A percentile compares a stretch with the other conserved stretches of the same genome.
Evolutionary conservation across 306 rosid genomes (phyloP).

Genomic region (Prunus persica): Prunus_persica_NCBIv2 NC_034015.1:17095001-17095500

Average conservation of each 20-base stretch:
- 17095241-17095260: background rate
- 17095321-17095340: background rate
- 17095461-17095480: slow-evolving; percentile 41
- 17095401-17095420: slow-evolving; percentile 5
- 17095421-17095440: background rate
- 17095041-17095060: background rate
- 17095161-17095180: slow-evolving; percentile 9
- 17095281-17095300: background rate
- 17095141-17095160: slow-evolving; percentile 3
- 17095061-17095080: no score
- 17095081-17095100: background rate
- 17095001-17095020: background rate
- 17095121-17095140: slow-evolving; percentile 6
- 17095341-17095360: background rate
- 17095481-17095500: background rate
- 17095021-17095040: background rate
- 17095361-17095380: background rate
- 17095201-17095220: background rate
- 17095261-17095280: background rate
- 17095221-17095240: background rate
- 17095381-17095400: background rate
- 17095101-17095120: background rate
- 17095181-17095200: background rate
- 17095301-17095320: background rate
- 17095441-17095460: background rate